Evolutionary conservation across 331 rosid species (phyloP).

Genomic region (Stylosanthes scabra): DNA sequence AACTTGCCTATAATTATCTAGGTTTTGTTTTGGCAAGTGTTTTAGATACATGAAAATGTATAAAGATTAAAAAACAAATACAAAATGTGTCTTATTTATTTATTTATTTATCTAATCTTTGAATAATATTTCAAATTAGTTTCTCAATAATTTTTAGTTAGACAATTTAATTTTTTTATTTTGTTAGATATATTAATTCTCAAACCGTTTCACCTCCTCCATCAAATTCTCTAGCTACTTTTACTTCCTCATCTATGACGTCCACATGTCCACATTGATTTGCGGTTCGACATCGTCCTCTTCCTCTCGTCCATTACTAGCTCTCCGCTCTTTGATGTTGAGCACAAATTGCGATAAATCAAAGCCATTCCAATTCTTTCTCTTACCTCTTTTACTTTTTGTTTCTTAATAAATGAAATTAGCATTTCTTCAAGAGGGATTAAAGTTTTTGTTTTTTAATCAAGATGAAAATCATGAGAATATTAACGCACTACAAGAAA

Average conservation of each 20-base stretch:
- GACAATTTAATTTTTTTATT: too few species aligned
- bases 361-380: constrained; percentile 52
- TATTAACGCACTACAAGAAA: too few species aligned
- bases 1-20: too few species aligned
- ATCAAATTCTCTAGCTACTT: constrained; percentile 75
- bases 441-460: constrained; percentile 3
- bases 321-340: constrained; percentile 75
- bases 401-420: neutral
- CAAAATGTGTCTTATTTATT: too few species aligned
- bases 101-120: too few species aligned
- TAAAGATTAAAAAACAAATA: too few species aligned
- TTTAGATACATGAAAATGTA: too few species aligned
- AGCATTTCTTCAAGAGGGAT: neutral
- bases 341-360: constrained; percentile 56
- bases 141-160: too few species aligned
- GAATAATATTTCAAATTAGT: too few species aligned
- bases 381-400: neutral
- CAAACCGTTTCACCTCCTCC: constrained; percentile 53
- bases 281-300: constrained; percentile 90
- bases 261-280: constrained; percentile 88
- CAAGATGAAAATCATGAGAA: too few species aligned
- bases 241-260: constrained; percentile 92
- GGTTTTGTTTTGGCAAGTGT: too few species aligned
- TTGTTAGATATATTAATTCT: too few species aligned
- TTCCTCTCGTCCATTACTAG: constrained; percentile 65